These are phyloP conservation scores for Stemphylium lycopersici DNA, from an alignment of 2,329 filamentous ascomycete genomes.

Conservation along the genomic window DNA sequence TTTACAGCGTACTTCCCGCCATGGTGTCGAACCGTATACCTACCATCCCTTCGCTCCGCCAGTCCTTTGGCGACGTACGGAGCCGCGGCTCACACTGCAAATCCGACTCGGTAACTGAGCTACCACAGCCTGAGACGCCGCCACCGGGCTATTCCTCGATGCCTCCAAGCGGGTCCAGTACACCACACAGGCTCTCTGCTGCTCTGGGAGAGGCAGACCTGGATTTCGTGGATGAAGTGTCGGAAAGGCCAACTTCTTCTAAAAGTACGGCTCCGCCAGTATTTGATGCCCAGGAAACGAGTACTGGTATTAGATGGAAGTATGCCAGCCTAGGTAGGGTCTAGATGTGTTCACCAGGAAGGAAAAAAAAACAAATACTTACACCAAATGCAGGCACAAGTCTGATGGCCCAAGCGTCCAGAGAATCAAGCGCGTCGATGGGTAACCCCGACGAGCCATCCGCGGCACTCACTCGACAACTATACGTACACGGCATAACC, in stretches of 20 bases:
- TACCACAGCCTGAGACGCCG: constrained; percentile 39
- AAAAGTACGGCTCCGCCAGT: constrained; percentile 23
- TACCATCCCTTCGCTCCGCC: constrained; percentile 57
- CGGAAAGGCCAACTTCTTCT: constrained; percentile 34
- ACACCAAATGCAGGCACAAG: constrained; percentile 50
- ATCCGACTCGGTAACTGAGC: constrained; percentile 23
- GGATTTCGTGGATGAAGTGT: constrained; percentile 32
- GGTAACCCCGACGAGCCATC: constrained; percentile 43
- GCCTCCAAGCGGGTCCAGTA: constrained; percentile 30
- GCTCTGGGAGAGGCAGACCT: constrained; percentile 28
- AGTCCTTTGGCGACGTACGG: constrained; percentile 39
- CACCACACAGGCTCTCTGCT: constrained; percentile 23
- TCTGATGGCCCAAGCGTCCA: constrained; percentile 54
- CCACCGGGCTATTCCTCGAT: constrained; percentile 46
- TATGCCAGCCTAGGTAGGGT: constrained; percentile 58
- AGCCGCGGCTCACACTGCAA: constrained; percentile 25
- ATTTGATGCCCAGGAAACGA: constrained; percentile 34
- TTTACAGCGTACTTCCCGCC: constrained; percentile 62
- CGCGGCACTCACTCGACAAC: constrained; percentile 61
- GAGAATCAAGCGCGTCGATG: constrained; percentile 50
- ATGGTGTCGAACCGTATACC: constrained; percentile 60
- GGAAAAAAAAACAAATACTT: not conserved
- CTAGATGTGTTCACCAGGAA: not conserved
- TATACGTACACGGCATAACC: constrained; percentile 68
- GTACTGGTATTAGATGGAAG: constrained; percentile 57